Percentiles rank a stretch among this genome's conserved stretches.
Evolutionary conservation across 345 rosid species (phyloP).

Genomic region (Citrus australasica): DNA sequence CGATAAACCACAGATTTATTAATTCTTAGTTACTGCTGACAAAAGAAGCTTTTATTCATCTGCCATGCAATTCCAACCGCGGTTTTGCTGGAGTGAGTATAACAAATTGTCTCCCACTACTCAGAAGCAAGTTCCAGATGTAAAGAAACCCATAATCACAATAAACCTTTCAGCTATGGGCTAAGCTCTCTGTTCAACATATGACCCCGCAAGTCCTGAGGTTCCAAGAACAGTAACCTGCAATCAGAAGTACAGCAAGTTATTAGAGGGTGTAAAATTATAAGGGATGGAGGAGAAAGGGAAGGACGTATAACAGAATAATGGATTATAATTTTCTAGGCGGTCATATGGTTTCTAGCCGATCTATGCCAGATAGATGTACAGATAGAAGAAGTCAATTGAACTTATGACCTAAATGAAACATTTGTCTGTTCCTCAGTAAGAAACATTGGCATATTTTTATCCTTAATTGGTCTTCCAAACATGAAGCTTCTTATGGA

Average conservation of each 20-base stretch:
- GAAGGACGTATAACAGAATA: background rate
- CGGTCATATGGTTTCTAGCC: background rate
- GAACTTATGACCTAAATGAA: background rate
- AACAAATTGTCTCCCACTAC: background rate
- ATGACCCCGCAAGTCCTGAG: slow-evolving; percentile 89
- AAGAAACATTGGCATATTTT: background rate
- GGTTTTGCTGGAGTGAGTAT: slow-evolving; percentile 4
- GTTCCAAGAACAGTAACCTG: slow-evolving; percentile 91
- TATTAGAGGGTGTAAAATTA: background rate
- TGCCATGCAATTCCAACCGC: slow-evolving; percentile 11
- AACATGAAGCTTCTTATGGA: background rate
- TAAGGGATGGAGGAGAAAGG: background rate
- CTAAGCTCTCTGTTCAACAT: slow-evolving; percentile 77
- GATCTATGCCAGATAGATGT: background rate
- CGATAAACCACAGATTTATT: background rate
- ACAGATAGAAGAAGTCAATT: background rate
- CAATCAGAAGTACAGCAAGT: slow-evolving; percentile 4
- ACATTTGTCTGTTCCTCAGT: background rate
- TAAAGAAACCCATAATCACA: background rate
- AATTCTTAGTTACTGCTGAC: slow-evolving; percentile 1
- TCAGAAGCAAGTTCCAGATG: slow-evolving; percentile 5
- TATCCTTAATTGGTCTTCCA: background rate
- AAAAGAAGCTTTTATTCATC: slow-evolving; percentile 20
- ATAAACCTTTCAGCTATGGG: background rate
- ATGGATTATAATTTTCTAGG: background rate